Base-by-base conservation (phyloP, 164 flowering plant genomes). In the Vitis amurensis region DNA sequence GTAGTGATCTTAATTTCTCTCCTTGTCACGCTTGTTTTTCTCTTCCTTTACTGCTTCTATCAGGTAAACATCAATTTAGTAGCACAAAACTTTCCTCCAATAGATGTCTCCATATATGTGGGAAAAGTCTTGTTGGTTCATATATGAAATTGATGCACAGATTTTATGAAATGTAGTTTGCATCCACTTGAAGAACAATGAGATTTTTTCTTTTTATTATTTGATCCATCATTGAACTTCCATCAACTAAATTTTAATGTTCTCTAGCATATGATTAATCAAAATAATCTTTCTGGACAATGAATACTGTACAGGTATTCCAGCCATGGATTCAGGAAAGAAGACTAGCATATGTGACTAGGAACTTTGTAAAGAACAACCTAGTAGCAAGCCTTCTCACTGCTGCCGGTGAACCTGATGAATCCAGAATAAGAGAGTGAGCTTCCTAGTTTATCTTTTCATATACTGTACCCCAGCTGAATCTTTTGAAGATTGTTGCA, bases 301-400 rank as follows among this genome's bases (percentile, higher is more conserved):
- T 37, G 44, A 37, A 37, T 68, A 31, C 44, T 30, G 17, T 58
- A 31, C 76, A 81, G 83, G 63, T 71, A 1, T 77, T 86, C 55
- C 68, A 66, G 50, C 86, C 84, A 51, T 79, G 74, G 84, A 77
- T 84, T 67, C 84, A 85, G 63, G 66, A 59, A 13, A 80, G 82
- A 71, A 73, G 84, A 61, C 77, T 83, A 3, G 81, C 76, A 23
- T 87, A 73, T 67, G 53, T 83, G 55, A 59, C 78, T 56, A 74
- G 31, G 14, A 74, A 75, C 62, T 77, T 68, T 61, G 12, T 76
- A 9, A 64, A 67, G 47, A 58, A 70, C 16, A 65, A 59, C 47
- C 49, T 77, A 4, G 50, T 69, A 19, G 72, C 61, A 12, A 69
- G 59, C 55, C 82, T 85, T 55, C 72, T 78, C 14, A 70, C 68